Evolutionary conservation across 805 yeast species (phyloP).

Genomic region (Peterozyma toletana): DNA sequence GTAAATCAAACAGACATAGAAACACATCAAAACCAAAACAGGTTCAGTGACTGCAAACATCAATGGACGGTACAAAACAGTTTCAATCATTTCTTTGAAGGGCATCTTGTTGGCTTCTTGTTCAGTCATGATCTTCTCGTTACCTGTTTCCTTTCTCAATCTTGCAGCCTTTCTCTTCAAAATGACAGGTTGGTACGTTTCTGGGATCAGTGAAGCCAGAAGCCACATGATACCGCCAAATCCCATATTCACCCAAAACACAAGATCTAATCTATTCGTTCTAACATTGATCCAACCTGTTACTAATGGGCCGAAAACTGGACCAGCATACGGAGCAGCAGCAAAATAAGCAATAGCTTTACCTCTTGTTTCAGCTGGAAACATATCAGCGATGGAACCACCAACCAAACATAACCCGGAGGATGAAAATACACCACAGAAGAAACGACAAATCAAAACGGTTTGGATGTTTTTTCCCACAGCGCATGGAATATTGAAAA

Average conservation of each 20-base stretch:
- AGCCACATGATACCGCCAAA: constrained; percentile 85
- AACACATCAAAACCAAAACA: constrained; percentile 75
- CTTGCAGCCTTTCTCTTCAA: constrained; percentile 57
- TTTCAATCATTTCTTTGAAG: constrained; percentile 57
- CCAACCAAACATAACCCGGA: constrained; percentile 84
- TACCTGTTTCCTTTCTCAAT: constrained; percentile 74
- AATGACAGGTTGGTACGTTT: constrained; percentile 83
- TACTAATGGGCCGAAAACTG: constrained; percentile 82
- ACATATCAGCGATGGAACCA: constrained; percentile 87
- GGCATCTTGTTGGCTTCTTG: constrained; percentile 80
- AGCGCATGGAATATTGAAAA: constrained; percentile 86
- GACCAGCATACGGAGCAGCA: constrained; percentile 90
- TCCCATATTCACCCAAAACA: constrained; percentile 90
- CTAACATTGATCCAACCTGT: constrained; percentile 79
- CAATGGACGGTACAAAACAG: constrained; percentile 76
- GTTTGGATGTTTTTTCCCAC: constrained; percentile 78
- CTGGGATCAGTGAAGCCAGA: constrained; percentile 62
- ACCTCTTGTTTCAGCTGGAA: constrained; percentile 75
- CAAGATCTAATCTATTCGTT: constrained; percentile 59
- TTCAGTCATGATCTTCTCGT: constrained; percentile 81
- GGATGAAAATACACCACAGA: constrained; percentile 81
- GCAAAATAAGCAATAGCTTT: constrained; percentile 87
- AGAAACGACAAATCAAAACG: constrained; percentile 71
- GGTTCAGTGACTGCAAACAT: constrained; percentile 76
- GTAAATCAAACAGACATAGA: constrained; percentile 82